Conservation (phyloP, 2,329 filamentous ascomycete species). For the Cyphellophora attinorum region DNA sequence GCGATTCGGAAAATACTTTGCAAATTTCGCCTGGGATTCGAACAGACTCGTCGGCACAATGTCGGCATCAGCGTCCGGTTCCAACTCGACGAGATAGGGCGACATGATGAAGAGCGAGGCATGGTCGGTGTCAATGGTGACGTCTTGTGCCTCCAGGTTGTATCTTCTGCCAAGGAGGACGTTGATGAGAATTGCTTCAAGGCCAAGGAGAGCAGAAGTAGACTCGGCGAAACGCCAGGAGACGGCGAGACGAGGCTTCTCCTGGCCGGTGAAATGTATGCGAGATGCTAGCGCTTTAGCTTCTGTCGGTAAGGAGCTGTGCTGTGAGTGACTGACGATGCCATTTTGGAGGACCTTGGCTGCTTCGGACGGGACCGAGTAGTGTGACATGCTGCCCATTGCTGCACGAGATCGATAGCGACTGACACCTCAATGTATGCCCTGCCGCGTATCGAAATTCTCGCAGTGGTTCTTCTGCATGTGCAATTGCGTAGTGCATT, state of each 20-base stretch:
- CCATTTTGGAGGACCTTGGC: conserved; percentile 2
- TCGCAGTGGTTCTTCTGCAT: no score
- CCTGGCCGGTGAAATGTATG: conserved; percentile 4
- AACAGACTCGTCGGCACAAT: conserved; percentile 4
- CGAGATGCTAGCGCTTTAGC: not conserved
- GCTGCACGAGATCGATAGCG: no score
- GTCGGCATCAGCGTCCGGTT: conserved; percentile 1
- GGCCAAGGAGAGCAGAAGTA: conserved; percentile 2
- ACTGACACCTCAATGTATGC: no score
- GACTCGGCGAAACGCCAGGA: conserved; percentile 6
- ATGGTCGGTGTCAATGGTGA: conserved; percentile 7
- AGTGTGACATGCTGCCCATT: conserved; percentile 1
- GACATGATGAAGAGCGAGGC: conserved; percentile 6
- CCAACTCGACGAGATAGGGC: conserved; percentile 2
- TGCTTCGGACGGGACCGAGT: conserved; percentile 5
- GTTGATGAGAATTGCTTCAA: conserved; percentile 4
- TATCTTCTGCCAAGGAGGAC: conserved; percentile 4
- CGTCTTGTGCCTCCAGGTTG: conserved; percentile 2
- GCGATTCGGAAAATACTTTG: conserved; percentile 24
- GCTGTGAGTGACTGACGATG: conserved; percentile 3
- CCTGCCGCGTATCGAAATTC: no score
- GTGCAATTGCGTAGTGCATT: no score
- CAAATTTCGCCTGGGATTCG: conserved; percentile 2
- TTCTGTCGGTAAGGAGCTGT: conserved; percentile 4
- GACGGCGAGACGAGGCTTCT: conserved; percentile 3